Base-by-base conservation (phyloP, 192 early-diverging fungal genomes). In the Gaertneriomyces sp. region DNA sequence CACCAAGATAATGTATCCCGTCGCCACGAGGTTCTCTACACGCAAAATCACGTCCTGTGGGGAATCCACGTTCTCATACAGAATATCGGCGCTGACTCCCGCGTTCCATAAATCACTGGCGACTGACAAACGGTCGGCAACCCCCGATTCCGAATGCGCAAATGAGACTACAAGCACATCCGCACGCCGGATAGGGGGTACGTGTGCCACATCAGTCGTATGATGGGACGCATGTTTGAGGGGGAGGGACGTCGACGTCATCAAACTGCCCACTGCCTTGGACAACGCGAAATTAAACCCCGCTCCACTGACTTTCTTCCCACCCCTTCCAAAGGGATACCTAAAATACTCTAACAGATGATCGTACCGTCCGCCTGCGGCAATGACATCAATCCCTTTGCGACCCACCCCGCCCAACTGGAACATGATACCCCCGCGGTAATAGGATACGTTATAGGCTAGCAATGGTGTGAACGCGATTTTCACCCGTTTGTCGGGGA, bases 141-240 rank as follows among this genome's bases (percentile, higher is more conserved):
- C 65, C 46, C 89, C 67, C 8, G 78, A 74, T 44, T 83, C 84
- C 3, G 68, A 63, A 0, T 72, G 80, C 20, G 91, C 92, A 74
- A 93, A 92, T 40, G 92, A 91, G 4, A 91, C 90, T 8, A 96
- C 87, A 81, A 76, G 88, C 83, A 72, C 90, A 89, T 76, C 87
- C 76, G 61, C 81, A 73, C 53, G 82, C 70, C 84, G 83, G 78
- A 16, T 77, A 52, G 11, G 17, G 8, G 33, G 41, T n/a, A 42
- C 19, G 10, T 66, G 53, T 5, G 66, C 74, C 25, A 33, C 25
- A 33, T 33, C 80, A 51, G 66, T 74, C 63, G 62, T 50, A 38
- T 76, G 70, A 20, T 81, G 75, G 25, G 25, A 33, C 2, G 25
- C 25, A 2, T 33, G 25, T 33, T 33, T 33, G 45, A 63, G 64